phyloP scores from a whole-genome alignment of 176 grass and related monocot genomes.

The Oryza glumipatula region DNA sequence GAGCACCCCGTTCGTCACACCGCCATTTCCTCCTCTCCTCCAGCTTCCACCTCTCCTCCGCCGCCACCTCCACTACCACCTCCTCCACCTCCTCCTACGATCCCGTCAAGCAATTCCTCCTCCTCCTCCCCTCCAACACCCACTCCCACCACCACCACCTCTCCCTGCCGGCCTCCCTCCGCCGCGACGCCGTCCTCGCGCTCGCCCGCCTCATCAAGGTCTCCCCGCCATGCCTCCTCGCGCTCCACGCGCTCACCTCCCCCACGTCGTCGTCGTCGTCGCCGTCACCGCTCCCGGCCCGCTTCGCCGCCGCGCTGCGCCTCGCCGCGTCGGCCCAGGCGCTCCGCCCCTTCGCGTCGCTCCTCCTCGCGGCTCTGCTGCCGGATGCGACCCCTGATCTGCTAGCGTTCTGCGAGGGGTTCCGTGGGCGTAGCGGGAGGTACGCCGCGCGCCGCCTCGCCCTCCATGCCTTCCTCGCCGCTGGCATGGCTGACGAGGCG shows the following conservation, averaged over 20 bases:
- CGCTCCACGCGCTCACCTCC: constrained; percentile 46
- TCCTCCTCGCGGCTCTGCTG: constrained; percentile 49
- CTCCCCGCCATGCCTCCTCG: constrained; percentile 47
- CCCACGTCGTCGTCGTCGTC: background rate
- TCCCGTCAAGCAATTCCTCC: constrained; percentile 49
- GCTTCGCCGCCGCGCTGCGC: constrained; percentile 56
- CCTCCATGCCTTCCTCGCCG: constrained; percentile 72
- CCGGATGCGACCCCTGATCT: constrained; percentile 35
- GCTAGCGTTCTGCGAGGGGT: constrained; percentile 44
- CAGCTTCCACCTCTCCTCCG: constrained; percentile 15
- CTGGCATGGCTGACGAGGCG: constrained; percentile 65
- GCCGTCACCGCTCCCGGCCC: constrained; percentile 24
- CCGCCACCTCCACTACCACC: background rate
- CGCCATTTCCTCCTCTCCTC: constrained; percentile 7
- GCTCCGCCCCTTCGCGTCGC: constrained; percentile 54
- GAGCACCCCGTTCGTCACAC: constrained; percentile 6
- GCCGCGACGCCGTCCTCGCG: constrained; percentile 49
- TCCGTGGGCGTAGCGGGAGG: background rate
- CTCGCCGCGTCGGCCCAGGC: constrained; percentile 47
- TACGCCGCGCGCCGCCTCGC: constrained; percentile 58
- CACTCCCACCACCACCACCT: constrained; percentile 36
- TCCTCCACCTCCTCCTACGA: constrained; percentile 30
- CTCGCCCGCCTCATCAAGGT: constrained; percentile 59
- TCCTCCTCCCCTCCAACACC: constrained; percentile 45
- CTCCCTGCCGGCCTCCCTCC: constrained; percentile 60